Base-by-base conservation (phyloP, 2,329 filamentous ascomycete genomes). In the Coniochaeta sp. region DNA sequence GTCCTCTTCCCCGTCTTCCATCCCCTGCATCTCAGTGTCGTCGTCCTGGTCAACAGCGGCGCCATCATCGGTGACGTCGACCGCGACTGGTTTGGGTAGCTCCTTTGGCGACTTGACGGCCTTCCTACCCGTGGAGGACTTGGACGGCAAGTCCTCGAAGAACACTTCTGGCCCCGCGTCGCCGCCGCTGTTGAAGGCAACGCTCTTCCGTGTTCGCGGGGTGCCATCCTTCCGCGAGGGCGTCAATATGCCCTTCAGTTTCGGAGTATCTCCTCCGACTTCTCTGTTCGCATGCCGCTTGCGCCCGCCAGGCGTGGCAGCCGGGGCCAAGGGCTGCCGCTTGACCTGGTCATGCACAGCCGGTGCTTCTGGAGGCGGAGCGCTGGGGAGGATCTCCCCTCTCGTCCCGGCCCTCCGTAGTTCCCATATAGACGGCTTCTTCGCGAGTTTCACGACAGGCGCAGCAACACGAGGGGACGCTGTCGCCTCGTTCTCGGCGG, bases 231-330 rank as follows among this genome's bases (percentile, higher is more conserved):
- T 78, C 69, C 80, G 83, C 19, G 74, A 75, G 3, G 85, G 83
- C 2, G 81, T 81, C 47, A 86, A 68, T 59, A 87, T 87, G 8
- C 83, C 77, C 67, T 81, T 85, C 10, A 81, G 75, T n/a, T 64
- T 60, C 16, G 60, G 62, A 6, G 64, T 64, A 24, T 52, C 24
- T 2, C 47, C 47, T 17, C 26, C 47, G 3, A 17, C 8, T 28
- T 56, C 54, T 28, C 38, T 47, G 56, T 65, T n/a, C 54, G 58
- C 28, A 22, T 34, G 52, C n/a, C 42, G 32, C 30, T 24, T 30
- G 55, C n/a, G 19, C 56, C 7, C 44, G 44, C 58, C 3, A 16
- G 24, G 54, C 8, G 54, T 56, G 3, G 24, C 14, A 30, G 30
- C 30, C 5, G 12, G 22, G 7, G 47, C 14, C 16, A 14, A 30